phyloP scores from a whole-genome alignment of 2,329 filamentous ascomycete species.

The Ophiostoma sp. region DNA sequence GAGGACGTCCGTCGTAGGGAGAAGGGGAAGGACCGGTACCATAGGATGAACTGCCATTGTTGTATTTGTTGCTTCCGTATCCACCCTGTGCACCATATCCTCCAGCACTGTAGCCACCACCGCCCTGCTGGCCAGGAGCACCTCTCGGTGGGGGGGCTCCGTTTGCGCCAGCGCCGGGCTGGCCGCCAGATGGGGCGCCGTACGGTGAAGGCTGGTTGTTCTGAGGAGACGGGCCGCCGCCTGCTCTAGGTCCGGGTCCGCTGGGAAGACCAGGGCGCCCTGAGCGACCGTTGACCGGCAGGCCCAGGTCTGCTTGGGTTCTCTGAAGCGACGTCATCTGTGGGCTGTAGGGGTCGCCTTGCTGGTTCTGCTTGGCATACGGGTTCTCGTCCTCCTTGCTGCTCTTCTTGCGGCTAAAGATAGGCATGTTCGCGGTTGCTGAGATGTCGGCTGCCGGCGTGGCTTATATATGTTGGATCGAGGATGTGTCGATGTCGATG shows the following conservation, averaged over 20 bases:
- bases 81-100: conserved; percentile 48
- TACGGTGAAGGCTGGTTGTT: conserved; percentile 21
- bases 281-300: conserved; percentile 20
- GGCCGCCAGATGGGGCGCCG: neutral
- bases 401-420: conserved; percentile 53
- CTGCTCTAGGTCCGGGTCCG: conserved; percentile 36
- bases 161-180: neutral
- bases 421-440: neutral
- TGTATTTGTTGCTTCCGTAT: conserved; percentile 52
- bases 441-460: neutral
- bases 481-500: neutral
- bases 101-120: conserved; percentile 33
- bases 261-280: conserved; percentile 36
- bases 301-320: conserved; percentile 27
- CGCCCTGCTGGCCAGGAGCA: conserved; percentile 30
- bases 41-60: conserved; percentile 32
- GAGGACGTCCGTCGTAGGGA: conserved; percentile 23
- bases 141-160: conserved; percentile 15
- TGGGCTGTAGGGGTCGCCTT: conserved; percentile 51
- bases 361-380: conserved; percentile 48
- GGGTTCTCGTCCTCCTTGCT: conserved; percentile 46
- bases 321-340: conserved; percentile 46
- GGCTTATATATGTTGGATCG: neutral
- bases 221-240: conserved; percentile 32
- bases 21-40: conserved; percentile 15